A percentile compares a stretch with the other conserved stretches of the same genome.
These are phyloP conservation scores for Sungouiozyma ichnusensis DNA, from an alignment of 805 yeast species.

Conservation along the genomic window DNA sequence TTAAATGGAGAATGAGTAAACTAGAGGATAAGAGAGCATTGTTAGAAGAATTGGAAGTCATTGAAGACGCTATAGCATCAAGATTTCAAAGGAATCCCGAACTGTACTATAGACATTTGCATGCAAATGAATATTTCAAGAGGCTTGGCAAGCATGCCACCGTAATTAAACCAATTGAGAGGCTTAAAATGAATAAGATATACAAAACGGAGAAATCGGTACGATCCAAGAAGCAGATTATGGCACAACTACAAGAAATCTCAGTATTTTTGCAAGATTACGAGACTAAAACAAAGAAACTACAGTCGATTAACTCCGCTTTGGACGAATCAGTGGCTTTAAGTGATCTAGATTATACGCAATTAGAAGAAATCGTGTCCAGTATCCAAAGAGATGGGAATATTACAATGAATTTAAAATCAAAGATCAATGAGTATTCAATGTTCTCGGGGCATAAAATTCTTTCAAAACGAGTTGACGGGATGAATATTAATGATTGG, in stretches of 20 bases:
- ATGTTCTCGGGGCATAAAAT: slow-evolving; percentile 25
- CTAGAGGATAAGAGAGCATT: slow-evolving; percentile 31
- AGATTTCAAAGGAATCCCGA: slow-evolving; percentile 55
- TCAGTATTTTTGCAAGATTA: slow-evolving; percentile 40
- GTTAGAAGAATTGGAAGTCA: slow-evolving; percentile 57
- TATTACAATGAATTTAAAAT: slow-evolving; percentile 8
- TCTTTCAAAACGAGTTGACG: slow-evolving; percentile 41
- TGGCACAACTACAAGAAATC: slow-evolving; percentile 62
- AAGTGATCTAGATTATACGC: slow-evolving; percentile 18
- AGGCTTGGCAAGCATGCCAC: slow-evolving; percentile 1
- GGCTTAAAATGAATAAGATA: slow-evolving; percentile 18
- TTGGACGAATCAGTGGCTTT: slow-evolving; percentile 13
- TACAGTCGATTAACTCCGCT: slow-evolving; percentile 8
- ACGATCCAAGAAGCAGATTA: slow-evolving; percentile 37
- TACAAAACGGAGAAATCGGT: slow-evolving; percentile 31
- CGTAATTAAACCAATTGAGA: slow-evolving; percentile 4
- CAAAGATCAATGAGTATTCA: slow-evolving; percentile 11
- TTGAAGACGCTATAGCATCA: slow-evolving; percentile 56
- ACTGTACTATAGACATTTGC: slow-evolving; percentile 31
- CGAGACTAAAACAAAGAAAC: slow-evolving; percentile 22
- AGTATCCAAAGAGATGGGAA: slow-evolving; percentile 23
- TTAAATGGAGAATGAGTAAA: background rate
- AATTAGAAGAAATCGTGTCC: slow-evolving; percentile 31
- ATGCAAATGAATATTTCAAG: slow-evolving; percentile 4
- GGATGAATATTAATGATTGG: slow-evolving; percentile 36